Percentiles rank a stretch among this genome's conserved stretches.
phyloP scores from a whole-genome alignment of 2,329 filamentous ascomycete genomes.

The Metarhizium robertsii region DNA sequence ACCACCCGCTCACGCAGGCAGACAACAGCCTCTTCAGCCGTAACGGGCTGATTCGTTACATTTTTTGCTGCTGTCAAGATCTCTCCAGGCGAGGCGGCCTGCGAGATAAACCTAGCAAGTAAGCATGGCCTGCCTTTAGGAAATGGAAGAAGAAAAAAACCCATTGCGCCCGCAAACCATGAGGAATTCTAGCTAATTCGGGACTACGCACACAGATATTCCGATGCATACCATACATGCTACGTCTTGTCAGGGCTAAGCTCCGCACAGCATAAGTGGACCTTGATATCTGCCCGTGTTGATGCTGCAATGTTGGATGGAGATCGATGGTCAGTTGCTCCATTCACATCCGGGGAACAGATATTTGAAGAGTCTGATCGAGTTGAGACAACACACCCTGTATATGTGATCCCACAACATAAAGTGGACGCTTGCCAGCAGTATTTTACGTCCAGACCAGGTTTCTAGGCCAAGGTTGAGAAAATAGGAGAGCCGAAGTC shows the following conservation, averaged over 20 bases:
- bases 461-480: constrained; percentile 34
- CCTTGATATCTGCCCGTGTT: constrained; percentile 27
- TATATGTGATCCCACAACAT: constrained; percentile 73
- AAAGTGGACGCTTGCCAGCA: constrained; percentile 54
- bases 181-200: constrained; percentile 1
- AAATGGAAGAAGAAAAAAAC: background rate
- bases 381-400: constrained; percentile 65
- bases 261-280: constrained; percentile 64
- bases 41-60: constrained; percentile 80
- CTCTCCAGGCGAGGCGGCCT: constrained; percentile 63
- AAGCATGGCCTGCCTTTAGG: constrained; percentile 28
- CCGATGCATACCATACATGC: constrained; percentile 88
- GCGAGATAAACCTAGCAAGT: constrained; percentile 89
- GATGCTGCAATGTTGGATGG: constrained; percentile 23
- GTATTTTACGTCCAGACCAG: constrained; percentile 53
- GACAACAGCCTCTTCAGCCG: constrained; percentile 60
- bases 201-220: constrained; percentile 38
- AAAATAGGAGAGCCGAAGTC: background rate
- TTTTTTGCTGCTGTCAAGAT: constrained; percentile 80
- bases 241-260: constrained; percentile 85
- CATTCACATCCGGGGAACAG: constrained; percentile 43
- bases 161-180: background rate
- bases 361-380: constrained; percentile 64
- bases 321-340: constrained; percentile 37
- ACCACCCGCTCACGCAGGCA: constrained; percentile 19